phyloP scores from a whole-genome alignment of 106 monocot species.

The Cymbidium sinense region DNA sequence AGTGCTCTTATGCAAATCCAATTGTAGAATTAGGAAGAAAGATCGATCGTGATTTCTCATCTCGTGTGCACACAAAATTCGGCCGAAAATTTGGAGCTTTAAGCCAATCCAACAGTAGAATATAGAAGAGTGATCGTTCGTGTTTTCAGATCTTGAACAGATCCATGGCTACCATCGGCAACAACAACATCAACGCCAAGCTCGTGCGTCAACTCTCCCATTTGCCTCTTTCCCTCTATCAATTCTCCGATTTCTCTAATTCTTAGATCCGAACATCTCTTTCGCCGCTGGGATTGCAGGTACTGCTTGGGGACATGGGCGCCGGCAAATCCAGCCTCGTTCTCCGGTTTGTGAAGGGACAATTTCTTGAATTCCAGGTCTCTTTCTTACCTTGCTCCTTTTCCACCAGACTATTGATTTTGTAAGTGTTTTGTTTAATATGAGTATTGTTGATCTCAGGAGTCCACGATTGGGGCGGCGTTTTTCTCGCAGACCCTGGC shows the following conservation, averaged over 20 bases:
- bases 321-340: conserved; percentile 97
- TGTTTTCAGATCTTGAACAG: too few species aligned
- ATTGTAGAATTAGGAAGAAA: too few species aligned
- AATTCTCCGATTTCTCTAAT: background rate
- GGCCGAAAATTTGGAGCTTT: too few species aligned
- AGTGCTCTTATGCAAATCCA: too few species aligned
- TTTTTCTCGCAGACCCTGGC: conserved; percentile 97
- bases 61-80: too few species aligned
- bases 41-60: too few species aligned
- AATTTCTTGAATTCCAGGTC: conserved; percentile 97
- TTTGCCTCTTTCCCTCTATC: too few species aligned
- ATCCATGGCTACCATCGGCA: conserved; percentile 72
- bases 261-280: background rate
- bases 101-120: too few species aligned
- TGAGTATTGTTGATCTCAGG: conserved; percentile 43
- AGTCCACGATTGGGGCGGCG: conserved; percentile 95
- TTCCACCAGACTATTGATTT: background rate
- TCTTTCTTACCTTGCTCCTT: background rate
- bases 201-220: conserved; percentile 32
- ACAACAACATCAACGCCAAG: conserved; percentile 73
- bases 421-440: background rate
- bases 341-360: conserved; percentile 93
- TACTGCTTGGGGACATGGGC: conserved; percentile 91
- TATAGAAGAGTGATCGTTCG: too few species aligned
- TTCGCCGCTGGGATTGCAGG: conserved; percentile 29